Conservation (phyloP, 2,329 filamentous ascomycete genomes). For the Penicillium sp. region DNA sequence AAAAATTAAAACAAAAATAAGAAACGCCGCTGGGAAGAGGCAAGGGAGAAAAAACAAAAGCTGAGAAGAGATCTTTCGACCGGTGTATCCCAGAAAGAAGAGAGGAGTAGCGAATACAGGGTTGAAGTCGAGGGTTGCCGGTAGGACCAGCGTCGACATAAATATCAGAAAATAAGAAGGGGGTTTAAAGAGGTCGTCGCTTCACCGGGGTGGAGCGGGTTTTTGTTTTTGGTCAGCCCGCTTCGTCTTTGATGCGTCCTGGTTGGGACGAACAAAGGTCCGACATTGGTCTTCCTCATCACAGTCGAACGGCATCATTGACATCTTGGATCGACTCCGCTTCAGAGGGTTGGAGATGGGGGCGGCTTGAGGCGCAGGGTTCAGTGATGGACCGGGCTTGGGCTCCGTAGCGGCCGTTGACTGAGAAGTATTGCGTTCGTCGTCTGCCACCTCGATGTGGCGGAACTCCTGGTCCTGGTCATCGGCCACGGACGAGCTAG, state of each 20-base stretch:
- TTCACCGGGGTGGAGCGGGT: conserved; percentile 12
- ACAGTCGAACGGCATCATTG: conserved; percentile 31
- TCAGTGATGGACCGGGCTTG: conserved; percentile 39
- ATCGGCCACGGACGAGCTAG: conserved; percentile 51
- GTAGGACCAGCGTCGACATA: background rate
- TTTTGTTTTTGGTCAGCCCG: conserved; percentile 35
- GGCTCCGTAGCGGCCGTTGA: conserved; percentile 38
- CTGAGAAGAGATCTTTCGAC: conserved; percentile 4
- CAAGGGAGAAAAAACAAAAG: background rate
- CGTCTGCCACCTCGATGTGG: conserved; percentile 52
- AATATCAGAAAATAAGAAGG: background rate
- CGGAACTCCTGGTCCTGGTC: conserved; percentile 58
- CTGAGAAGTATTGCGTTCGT: conserved; percentile 44
- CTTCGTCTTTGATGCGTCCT: conserved; percentile 35
- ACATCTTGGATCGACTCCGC: conserved; percentile 36
- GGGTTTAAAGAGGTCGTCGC: background rate
- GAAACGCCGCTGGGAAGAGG: conserved; percentile 1
- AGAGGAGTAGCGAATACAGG: background rate
- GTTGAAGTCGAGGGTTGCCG: background rate
- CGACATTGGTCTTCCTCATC: conserved; percentile 41
- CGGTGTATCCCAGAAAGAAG: conserved; percentile 1
- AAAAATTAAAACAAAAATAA: conserved; percentile 20
- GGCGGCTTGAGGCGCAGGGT: conserved; percentile 30
- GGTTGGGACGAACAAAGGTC: conserved; percentile 38
- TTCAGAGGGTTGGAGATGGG: conserved; percentile 37